phyloP scores from a whole-genome alignment of 768 basidiomycete species.

The Rhodosporidiobolus sp. region DNA sequence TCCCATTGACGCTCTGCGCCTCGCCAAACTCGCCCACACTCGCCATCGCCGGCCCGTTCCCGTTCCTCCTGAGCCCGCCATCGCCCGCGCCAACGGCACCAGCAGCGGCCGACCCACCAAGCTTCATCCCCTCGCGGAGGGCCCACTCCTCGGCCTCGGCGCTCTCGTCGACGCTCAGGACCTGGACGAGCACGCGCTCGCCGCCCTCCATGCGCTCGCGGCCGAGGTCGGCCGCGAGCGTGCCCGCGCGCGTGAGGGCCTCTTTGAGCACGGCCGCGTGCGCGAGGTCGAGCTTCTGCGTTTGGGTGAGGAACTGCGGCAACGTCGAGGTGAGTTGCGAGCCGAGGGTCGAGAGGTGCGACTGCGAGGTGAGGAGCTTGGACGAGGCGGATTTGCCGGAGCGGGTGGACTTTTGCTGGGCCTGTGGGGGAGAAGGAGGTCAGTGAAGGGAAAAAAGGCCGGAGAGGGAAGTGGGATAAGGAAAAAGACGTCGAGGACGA shows the following conservation, averaged over 20 bases:
- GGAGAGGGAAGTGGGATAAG: neutral
- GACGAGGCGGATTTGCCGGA: conserved; percentile 18
- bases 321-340: conserved; percentile 21
- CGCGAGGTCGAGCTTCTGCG: conserved; percentile 27
- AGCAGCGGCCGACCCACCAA: neutral
- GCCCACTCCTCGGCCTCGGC: conserved; percentile 33
- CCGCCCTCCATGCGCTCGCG: conserved; percentile 43
- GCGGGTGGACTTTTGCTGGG: conserved; percentile 26
- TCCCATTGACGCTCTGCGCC: neutral
- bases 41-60: neutral
- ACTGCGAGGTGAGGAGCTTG: conserved; percentile 36
- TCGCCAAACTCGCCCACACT: conserved; percentile 31
- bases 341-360: conserved; percentile 20
- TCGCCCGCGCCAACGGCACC: neutral
- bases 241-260: conserved; percentile 30
- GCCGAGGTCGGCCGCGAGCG: conserved; percentile 37
- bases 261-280: conserved; percentile 37
- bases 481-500: neutral
- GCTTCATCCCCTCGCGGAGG: conserved; percentile 18
- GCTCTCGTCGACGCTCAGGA: conserved; percentile 34
- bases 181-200: conserved; percentile 30
- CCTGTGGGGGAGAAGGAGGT: conserved; percentile 5
- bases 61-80: neutral
- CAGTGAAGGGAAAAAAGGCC: neutral
- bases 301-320: conserved; percentile 16